Base-by-base conservation (phyloP, 73 alveolate species). In the Paramecium sexaurelia region DNA sequence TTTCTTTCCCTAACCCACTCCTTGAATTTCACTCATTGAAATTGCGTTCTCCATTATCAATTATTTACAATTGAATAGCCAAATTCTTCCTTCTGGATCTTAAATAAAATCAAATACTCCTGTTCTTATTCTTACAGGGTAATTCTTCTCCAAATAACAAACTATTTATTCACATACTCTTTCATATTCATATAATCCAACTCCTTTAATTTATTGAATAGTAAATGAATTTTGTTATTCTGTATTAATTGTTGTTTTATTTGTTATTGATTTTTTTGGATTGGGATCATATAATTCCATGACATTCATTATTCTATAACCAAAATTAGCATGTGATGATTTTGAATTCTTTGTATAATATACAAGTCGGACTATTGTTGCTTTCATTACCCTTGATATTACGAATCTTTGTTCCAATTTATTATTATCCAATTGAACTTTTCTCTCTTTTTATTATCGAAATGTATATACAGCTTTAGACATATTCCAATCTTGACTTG, bases 41-140 rank as follows among this genome's bases (percentile, higher is more conserved):
- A 84, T 94, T 24, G 95, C 68, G 19, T 92, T 86, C 82, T 92
- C 96, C 43, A 95, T 93, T n/a, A 51, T 82, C 7, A 94, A 47
- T 22, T 94, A 87, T 84, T 95, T 94, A 51, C 94, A 92, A 55
- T 94, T 95, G 17, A 89, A 32, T 43, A 95, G 91, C 94, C 96
- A 95, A 15, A 94, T 69, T 15, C 43, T 86, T 2, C 95, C 96
- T 32, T 93, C 92, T 91, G 83, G 85, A 61, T 95, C 98, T 86
- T 92, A 87, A 3, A 94, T 55, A 88, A 95, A 95, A 78, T 95
- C 98, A 36, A 94, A 86, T 8, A 94, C 96, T 29, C 93, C 93
- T 55, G 71, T 45, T 19, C 69, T 91, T 0, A 95, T 88, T 84
- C 97, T 56, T 10, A 95, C 55, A 41, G 93, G 93, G 55, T 93